Evolutionary conservation across 2,329 filamentous ascomycete genomes (phyloP).

Genomic region (Fusarium agapanthi): DNA sequence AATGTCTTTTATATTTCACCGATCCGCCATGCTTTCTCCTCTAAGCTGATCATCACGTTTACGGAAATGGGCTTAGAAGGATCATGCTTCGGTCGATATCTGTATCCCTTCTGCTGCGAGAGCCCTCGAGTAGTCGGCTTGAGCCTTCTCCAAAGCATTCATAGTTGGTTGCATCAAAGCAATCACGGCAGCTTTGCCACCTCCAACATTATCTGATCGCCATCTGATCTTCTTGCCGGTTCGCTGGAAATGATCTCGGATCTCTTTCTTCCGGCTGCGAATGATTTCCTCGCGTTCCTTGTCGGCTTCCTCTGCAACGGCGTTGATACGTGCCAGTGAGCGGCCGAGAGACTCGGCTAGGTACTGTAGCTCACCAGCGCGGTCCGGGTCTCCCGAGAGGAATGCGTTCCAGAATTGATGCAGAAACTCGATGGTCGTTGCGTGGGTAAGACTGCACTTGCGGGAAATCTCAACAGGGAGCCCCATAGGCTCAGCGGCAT

Average conservation of each 20-base stretch:
- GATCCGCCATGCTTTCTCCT: neutral
- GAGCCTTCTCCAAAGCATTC: conserved; percentile 74
- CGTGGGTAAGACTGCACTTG: conserved; percentile 76
- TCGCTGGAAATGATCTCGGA: conserved; percentile 73
- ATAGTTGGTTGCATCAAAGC: conserved; percentile 80
- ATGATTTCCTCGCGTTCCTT: conserved; percentile 74
- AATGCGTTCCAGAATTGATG: conserved; percentile 97
- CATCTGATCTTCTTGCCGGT: conserved; percentile 79
- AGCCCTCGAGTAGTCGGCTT: conserved; percentile 75
- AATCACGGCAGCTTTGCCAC: conserved; percentile 79
- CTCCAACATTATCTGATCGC: conserved; percentile 73
- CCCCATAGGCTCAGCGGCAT: conserved; percentile 62
- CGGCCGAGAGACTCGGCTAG: conserved; percentile 83
- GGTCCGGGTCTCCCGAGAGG: conserved; percentile 84
- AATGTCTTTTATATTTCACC: neutral
- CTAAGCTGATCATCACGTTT: neutral
- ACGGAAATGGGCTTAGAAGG: neutral
- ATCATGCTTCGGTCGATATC: conserved; percentile 53
- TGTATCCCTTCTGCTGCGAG: conserved; percentile 70
- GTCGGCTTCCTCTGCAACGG: conserved; percentile 83
- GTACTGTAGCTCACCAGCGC: conserved; percentile 81
- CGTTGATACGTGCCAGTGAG: conserved; percentile 80
- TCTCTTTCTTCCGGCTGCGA: conserved; percentile 72
- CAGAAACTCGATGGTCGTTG: conserved; percentile 94
- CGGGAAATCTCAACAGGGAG: conserved; percentile 64